Conservation (phyloP, 495 filamentous ascomycete species). For the Daldinia childiae region DNA sequence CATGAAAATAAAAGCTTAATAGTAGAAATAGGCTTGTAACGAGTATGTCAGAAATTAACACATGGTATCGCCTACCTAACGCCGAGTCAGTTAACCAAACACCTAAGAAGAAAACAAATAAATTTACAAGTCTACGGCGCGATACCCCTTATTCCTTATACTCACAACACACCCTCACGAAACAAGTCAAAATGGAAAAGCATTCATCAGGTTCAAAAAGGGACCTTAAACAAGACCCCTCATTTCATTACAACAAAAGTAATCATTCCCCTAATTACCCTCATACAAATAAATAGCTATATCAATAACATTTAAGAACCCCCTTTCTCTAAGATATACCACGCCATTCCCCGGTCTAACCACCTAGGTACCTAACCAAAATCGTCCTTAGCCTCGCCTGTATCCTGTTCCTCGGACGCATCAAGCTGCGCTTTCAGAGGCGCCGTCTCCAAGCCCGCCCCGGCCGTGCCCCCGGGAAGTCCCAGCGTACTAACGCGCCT, state of each 20-base stretch:
- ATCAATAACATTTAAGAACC: neutral
- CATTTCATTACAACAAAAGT: conserved; percentile 11
- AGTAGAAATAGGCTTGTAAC: too few relatives aligned
- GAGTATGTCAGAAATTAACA: too few relatives aligned
- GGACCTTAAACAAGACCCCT: neutral
- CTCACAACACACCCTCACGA: neutral
- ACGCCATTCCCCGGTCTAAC: conserved; percentile 6
- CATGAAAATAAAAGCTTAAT: too few relatives aligned
- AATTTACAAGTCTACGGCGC: neutral
- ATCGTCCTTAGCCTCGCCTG: conserved; percentile 34
- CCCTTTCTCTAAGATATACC: conserved; percentile 1
- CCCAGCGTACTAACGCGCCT: conserved; percentile 58
- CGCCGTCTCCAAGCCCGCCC: conserved; percentile 57
- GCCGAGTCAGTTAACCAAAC: too few relatives aligned
- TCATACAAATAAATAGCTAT: conserved; percentile 15
- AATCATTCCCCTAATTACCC: conserved; percentile 10
- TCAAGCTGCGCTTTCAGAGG: conserved; percentile 51
- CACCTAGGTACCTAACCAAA: conserved; percentile 27
- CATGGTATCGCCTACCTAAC: too few relatives aligned
- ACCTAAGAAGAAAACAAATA: too few relatives aligned
- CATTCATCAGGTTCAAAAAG: neutral
- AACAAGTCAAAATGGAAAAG: neutral
- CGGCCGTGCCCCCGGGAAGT: conserved; percentile 35
- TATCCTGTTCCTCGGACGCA: conserved; percentile 33
- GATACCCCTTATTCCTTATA: too few relatives aligned